A percentile compares a stretch with the other conserved stretches of the same genome.
phyloP scores from a whole-genome alignment of 257 asterid species.

The Agastache rugosa region DNA sequence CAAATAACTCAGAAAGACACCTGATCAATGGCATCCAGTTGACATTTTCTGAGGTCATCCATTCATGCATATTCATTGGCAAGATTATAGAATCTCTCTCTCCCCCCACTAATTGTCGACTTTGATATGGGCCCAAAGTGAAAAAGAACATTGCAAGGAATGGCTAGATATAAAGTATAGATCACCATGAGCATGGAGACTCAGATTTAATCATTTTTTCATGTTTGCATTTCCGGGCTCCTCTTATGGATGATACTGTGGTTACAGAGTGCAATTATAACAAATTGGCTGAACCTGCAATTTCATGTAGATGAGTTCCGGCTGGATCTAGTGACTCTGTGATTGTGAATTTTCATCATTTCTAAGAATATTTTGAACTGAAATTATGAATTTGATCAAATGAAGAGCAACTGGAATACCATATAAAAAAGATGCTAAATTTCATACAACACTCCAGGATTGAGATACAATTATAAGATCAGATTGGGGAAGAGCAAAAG shows the following conservation, averaged over 20 bases:
- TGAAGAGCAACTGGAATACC: conserved; percentile 1
- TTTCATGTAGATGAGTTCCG: background rate
- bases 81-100: background rate
- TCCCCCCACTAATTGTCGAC: background rate
- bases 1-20: background rate
- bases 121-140: background rate
- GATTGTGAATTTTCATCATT: background rate
- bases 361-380: background rate
- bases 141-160: background rate
- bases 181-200: conserved; percentile 1
- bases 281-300: no score
- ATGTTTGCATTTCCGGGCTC: background rate
- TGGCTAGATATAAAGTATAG: background rate
- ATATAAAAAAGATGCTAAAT: background rate
- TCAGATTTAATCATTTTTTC: background rate
- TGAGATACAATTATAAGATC: background rate
- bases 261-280: background rate
- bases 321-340: background rate
- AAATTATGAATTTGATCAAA: background rate
- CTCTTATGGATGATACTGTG: background rate
- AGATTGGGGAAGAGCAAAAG: background rate
- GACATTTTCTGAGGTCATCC: conserved; percentile 4
- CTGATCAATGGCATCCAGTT: conserved; percentile 5
- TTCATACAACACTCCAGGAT: background rate
- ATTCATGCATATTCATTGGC: conserved; percentile 3